These are phyloP conservation scores for Zychaea mexicana DNA, from an alignment of 371 early-diverging fungal species.

Conservation along the genomic window DNA sequence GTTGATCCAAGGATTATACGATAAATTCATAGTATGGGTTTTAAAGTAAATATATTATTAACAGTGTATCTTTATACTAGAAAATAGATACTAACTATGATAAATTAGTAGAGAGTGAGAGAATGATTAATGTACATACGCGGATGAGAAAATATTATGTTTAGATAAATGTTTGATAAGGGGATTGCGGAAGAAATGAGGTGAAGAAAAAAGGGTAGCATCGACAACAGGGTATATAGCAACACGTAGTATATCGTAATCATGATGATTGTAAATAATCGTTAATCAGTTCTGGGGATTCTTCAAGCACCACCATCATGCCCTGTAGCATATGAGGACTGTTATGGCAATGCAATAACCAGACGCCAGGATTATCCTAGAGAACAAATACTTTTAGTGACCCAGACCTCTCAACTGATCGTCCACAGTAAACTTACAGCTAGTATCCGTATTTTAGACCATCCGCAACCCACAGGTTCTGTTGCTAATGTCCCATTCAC, in stretches of 20 bases:
- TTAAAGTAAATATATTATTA: too few relatives aligned
- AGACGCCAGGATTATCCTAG: conserved; percentile 48
- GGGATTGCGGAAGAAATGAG: too few relatives aligned
- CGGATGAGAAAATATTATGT: too few relatives aligned
- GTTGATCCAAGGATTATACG: too few relatives aligned
- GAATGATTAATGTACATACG: too few relatives aligned
- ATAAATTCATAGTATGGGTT: too few relatives aligned
- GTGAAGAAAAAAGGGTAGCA: too few relatives aligned
- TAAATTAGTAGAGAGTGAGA: too few relatives aligned
- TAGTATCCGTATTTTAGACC: conserved; percentile 42
- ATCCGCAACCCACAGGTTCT: conserved; percentile 36
- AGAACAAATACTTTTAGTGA: neutral
- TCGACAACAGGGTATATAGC: neutral
- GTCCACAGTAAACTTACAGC: conserved; percentile 32
- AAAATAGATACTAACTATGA: too few relatives aligned
- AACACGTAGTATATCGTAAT: too few relatives aligned
- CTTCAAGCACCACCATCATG: conserved; percentile 47
- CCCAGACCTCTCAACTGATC: neutral
- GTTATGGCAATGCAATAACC: conserved; percentile 51
- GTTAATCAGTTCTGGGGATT: conserved; percentile 30
- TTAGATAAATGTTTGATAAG: too few relatives aligned
- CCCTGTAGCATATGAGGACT: conserved; percentile 46
- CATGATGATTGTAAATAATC: neutral
- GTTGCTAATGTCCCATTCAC: conserved; percentile 8
- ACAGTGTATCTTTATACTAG: too few relatives aligned